These are phyloP conservation scores for Strigomonas galati DNA, from an alignment of 208 protist species.

Conservation along the genomic window DNA sequence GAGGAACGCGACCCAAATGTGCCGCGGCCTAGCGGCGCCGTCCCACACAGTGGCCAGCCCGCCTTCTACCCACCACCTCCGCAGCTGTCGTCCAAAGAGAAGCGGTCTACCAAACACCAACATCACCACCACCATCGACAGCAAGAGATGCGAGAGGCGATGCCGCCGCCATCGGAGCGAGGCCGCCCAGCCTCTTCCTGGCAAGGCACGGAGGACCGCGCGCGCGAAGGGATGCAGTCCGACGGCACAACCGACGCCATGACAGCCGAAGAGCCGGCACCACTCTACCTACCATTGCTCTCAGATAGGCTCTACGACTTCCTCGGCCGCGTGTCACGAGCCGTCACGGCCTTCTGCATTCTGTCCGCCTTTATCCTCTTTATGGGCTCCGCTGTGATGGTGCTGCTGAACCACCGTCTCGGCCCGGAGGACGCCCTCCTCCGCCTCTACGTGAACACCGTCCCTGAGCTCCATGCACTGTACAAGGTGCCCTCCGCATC, in stretches of 20 bases:
- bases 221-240: no score
- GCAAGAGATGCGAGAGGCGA: no score
- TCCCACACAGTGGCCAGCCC: no score
- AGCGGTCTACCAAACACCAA: neutral
- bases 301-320: neutral
- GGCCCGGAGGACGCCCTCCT: slow-evolving; percentile 32
- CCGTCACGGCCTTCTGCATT: neutral
- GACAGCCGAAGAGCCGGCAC: neutral
- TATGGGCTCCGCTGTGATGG: slow-evolving; percentile 14
- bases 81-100: neutral
- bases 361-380: neutral
- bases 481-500: slow-evolving; percentile 51
- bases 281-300: neutral
- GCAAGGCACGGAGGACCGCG: neutral
- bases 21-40: no score
- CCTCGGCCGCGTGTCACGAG: neutral
- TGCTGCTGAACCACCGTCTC: slow-evolving; percentile 21
- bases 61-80: neutral
- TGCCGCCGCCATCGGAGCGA: no score
- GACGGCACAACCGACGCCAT: no score
- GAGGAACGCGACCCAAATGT: neutral
- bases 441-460: slow-evolving; percentile 50
- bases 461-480: slow-evolving; percentile 64
- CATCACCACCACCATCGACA: neutral
- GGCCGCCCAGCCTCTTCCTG: no score